phyloP scores from a whole-genome alignment of 2,329 filamentous ascomycete species.

The Rhynchosporium secalis region DNA sequence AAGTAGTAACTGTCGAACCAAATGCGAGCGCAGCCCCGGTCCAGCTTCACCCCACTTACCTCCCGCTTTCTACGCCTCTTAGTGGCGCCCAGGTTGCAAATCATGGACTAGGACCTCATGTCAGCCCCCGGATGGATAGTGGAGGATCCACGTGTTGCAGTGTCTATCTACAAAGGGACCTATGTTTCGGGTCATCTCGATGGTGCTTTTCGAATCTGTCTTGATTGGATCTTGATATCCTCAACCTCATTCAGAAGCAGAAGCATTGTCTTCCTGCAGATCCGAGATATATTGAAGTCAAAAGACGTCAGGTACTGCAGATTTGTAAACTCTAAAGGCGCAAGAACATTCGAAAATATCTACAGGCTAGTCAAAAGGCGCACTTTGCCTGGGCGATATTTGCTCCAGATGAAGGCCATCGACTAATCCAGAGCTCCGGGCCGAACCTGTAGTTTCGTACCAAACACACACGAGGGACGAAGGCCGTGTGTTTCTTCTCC shows the following conservation, averaged over 20 bases:
- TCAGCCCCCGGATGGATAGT: neutral
- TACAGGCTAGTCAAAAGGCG: neutral
- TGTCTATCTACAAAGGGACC: slow-evolving; percentile 1
- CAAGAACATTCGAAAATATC: neutral
- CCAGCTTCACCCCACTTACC: slow-evolving; percentile 14
- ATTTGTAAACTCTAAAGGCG: slow-evolving; percentile 13
- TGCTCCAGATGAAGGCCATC: neutral
- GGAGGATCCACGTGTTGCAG: neutral
- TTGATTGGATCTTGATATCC: slow-evolving; percentile 5
- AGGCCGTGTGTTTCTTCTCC: slow-evolving; percentile 6
- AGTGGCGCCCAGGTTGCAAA: slow-evolving; percentile 8
- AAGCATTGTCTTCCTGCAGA: neutral
- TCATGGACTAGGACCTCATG: neutral
- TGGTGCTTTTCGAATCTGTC: slow-evolving; percentile 13
- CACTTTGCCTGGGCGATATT: neutral
- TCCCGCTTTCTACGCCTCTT: slow-evolving; percentile 9
- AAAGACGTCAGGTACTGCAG: neutral
- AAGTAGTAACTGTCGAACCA: slow-evolving; percentile 15
- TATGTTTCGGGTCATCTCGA: neutral
- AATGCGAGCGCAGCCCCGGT: neutral
- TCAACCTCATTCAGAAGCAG: neutral
- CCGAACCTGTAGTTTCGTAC: slow-evolving; percentile 12
- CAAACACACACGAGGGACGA: slow-evolving; percentile 3
- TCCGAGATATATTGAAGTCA: neutral
- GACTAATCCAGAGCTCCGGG: neutral